Percentiles rank a stretch among this genome's conserved stretches.
Evolutionary conservation across 2,329 filamentous ascomycete genomes (phyloP).

Genomic region (Zymoseptoria pseudotritici): DNA sequence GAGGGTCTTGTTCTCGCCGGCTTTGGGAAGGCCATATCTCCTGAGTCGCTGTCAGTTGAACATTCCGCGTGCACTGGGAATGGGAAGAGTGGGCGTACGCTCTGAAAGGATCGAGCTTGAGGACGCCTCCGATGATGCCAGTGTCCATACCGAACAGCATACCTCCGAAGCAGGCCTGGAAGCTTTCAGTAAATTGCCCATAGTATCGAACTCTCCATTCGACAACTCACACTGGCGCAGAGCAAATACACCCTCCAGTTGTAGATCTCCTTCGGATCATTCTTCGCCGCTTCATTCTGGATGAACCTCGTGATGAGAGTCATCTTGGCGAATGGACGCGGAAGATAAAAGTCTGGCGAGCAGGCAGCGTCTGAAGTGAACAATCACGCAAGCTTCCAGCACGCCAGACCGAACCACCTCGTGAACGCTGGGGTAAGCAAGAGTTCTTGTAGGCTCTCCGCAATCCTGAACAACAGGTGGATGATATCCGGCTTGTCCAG

Average conservation of each 20-base stretch:
- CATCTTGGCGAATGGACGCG: conserved; percentile 8
- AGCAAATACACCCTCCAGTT: conserved; percentile 61
- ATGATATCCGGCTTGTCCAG: not conserved
- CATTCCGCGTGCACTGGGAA: not conserved
- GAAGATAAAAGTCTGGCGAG: not conserved
- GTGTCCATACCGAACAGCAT: conserved; percentile 61
- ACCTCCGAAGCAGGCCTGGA: conserved; percentile 56
- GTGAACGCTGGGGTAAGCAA: not conserved
- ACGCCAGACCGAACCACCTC: not conserved
- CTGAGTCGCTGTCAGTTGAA: conserved; percentile 25
- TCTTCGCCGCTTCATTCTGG: conserved; percentile 64
- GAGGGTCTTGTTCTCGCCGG: conserved; percentile 14
- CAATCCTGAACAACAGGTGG: not conserved
- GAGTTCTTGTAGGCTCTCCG: not conserved
- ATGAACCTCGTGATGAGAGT: conserved; percentile 50
- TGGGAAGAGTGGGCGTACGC: conserved; percentile 32
- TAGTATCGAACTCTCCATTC: conserved; percentile 29
- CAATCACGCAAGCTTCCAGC: not conserved
- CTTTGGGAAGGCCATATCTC: conserved; percentile 44
- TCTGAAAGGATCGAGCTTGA: conserved; percentile 54
- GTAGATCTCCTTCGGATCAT: conserved; percentile 60
- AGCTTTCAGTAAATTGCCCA: conserved; percentile 33
- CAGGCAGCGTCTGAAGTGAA: not conserved
- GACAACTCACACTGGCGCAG: conserved; percentile 55
- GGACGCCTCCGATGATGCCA: conserved; percentile 60